phyloP scores from a whole-genome alignment of 2,329 filamentous ascomycete genomes.

The Monilinia fructigena region DNA sequence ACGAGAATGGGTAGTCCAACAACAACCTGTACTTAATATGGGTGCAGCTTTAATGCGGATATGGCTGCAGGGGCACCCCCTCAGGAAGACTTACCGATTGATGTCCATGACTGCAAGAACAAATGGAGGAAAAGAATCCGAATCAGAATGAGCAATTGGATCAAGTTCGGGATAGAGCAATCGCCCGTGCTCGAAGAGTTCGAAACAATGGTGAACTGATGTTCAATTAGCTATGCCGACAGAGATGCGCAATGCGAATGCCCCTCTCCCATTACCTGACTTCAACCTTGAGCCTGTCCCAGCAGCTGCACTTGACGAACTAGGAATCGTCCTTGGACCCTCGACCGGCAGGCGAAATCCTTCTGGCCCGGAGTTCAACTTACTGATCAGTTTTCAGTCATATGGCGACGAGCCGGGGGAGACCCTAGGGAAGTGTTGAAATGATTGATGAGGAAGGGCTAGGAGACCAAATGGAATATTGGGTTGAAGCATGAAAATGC shows the following conservation, averaged over 20 bases:
- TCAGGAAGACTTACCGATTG: conserved; percentile 22
- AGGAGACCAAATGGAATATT: conserved; percentile 57
- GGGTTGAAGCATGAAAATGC: conserved; percentile 48
- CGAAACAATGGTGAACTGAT: background rate
- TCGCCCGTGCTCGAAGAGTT: conserved; percentile 23
- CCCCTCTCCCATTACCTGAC: background rate
- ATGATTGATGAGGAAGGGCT: conserved; percentile 62
- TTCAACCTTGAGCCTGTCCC: background rate
- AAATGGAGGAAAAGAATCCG: conserved; percentile 15
- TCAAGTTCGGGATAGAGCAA: conserved; percentile 7
- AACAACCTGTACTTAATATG: conserved; percentile 90
- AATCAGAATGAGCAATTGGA: conserved; percentile 25
- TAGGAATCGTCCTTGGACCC: background rate
- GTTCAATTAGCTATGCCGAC: background rate
- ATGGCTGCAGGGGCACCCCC: conserved; percentile 49
- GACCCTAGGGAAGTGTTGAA: conserved; percentile 56
- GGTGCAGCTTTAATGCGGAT: conserved; percentile 55
- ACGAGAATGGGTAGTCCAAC: conserved; percentile 95
- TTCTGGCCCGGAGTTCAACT: conserved; percentile 34
- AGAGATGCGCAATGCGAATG: conserved; percentile 2
- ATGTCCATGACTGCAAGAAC: conserved; percentile 20
- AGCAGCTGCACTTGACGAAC: background rate
- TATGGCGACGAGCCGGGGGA: conserved; percentile 59
- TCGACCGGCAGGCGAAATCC: conserved; percentile 25
- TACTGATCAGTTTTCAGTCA: conserved; percentile 50